Evolutionary conservation across 495 filamentous ascomycete genomes (phyloP), one percentile per base, ranked within the genome.

Genomic region (Hypoxylon intermedium): DNA sequence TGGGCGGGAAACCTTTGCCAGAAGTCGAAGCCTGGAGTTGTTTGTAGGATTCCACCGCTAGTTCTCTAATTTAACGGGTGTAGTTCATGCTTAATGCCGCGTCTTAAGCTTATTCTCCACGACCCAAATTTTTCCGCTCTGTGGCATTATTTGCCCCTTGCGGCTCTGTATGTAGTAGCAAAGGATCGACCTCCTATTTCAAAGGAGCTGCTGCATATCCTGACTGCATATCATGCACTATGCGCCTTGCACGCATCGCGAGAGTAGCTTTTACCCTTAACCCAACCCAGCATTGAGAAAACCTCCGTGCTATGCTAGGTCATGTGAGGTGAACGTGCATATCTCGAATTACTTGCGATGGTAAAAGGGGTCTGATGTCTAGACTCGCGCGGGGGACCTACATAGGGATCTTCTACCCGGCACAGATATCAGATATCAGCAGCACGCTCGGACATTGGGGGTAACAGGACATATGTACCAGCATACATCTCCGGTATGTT

Each of bases 211-310:
- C 41, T n/a, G n/a, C n/a, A n/a, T n/a, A 36, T 37, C 20, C 30
- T n/a, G 26, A 54, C 26, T 45, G 40, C 50, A 45, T 55, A 37
- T 55, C 23, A 51, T 54, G 54, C 50, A 51, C 59, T 19, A 60
- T 60, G 61, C 55, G 37, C 56, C 50, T 47, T 56, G 57, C 49
- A 38, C 15, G 9, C 34, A 28, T 26, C 1, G 13, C 40, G 5
- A 31, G 40, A 13, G 42, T 11, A 40, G 7, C 15, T 23, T 53
- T n/a, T 16, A 3, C 18, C 28, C 49, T 40, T 55, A 13, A 13
- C 45, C 54, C 54, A 33, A 65, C 50, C 55, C 54, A 54, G 43
- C 36, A 37, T 38, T 53, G 9, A 24, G 33, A 16, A 58, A 48
- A 38, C 53, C 36, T 48, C 60, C 37, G 43, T 16, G 3, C 24